Percentiles rank a stretch among this genome's conserved stretches.
phyloP scores from a whole-genome alignment of 2,329 filamentous ascomycete genomes.

The Drechslerella dactyloides region DNA sequence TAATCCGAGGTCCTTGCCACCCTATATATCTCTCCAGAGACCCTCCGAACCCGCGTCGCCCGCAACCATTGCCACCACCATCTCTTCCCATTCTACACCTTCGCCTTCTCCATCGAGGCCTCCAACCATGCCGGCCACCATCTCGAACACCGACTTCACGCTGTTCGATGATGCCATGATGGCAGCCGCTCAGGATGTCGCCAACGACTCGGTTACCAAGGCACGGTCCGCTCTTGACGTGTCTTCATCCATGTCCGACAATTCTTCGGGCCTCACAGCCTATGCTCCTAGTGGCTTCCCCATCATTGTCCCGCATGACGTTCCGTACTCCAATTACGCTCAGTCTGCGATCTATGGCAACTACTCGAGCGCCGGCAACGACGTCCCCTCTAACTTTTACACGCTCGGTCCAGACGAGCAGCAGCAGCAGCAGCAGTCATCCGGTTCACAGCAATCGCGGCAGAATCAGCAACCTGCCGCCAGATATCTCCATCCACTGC shows the following conservation, averaged over 20 bases:
- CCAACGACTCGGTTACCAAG: slow-evolving; percentile 15
- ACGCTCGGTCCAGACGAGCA: slow-evolving; percentile 36
- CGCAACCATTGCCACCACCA: slow-evolving; percentile 53
- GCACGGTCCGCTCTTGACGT: slow-evolving; percentile 14
- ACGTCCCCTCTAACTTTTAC: slow-evolving; percentile 27
- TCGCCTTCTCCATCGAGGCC: slow-evolving; percentile 53
- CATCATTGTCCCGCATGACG: slow-evolving; percentile 44
- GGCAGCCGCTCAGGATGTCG: slow-evolving; percentile 29
- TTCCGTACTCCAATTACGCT: slow-evolving; percentile 40
- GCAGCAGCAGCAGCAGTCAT: neutral
- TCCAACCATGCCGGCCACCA: slow-evolving; percentile 52
- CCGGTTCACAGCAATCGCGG: slow-evolving; percentile 38
- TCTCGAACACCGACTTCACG: slow-evolving; percentile 52
- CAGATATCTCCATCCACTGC: slow-evolving; percentile 42
- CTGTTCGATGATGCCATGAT: slow-evolving; percentile 53
- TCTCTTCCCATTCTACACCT: slow-evolving; percentile 54
- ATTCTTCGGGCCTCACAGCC: slow-evolving; percentile 28
- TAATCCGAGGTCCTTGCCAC: slow-evolving; percentile 49
- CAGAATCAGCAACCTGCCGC: slow-evolving; percentile 45
- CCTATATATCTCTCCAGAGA: slow-evolving; percentile 53
- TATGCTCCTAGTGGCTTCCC: slow-evolving; percentile 37
- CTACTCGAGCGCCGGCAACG: slow-evolving; percentile 25
- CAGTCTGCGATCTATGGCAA: slow-evolving; percentile 44
- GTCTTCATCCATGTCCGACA: slow-evolving; percentile 28
- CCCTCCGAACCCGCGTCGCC: slow-evolving; percentile 53